Percentiles rank a stretch among this genome's conserved stretches.
These are phyloP conservation scores for Aspergillus novoparasiticus DNA, from an alignment of 2,329 filamentous ascomycete species.

Conservation along the genomic window DNA sequence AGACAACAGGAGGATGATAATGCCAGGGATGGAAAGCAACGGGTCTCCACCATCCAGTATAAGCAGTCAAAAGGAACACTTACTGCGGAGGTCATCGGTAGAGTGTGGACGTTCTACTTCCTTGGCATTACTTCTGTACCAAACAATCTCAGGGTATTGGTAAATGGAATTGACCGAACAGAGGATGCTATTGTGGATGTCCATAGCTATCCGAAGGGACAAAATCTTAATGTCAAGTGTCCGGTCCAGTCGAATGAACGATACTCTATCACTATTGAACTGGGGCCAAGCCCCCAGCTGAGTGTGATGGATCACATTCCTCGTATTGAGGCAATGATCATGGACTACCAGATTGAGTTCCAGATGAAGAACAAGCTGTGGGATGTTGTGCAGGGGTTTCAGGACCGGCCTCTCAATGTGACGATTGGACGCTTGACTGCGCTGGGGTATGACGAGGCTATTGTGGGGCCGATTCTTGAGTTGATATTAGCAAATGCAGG, in stretches of 20 bases:
- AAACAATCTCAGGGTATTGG: conserved; percentile 16
- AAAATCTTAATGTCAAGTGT: conserved; percentile 22
- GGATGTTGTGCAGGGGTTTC: conserved; percentile 21
- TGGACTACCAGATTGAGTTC: conserved; percentile 31
- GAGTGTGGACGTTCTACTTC: conserved; percentile 7
- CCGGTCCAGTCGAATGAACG: conserved; percentile 20
- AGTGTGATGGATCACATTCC: conserved; percentile 21
- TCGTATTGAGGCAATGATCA: conserved; percentile 23
- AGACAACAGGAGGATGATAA: neutral
- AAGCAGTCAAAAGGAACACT: conserved; percentile 16
- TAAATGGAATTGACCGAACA: conserved; percentile 23
- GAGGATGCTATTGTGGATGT: conserved; percentile 15
- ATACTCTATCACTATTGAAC: conserved; percentile 40
- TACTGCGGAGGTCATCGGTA: neutral
- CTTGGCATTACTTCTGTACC: neutral
- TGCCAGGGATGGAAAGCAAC: neutral
- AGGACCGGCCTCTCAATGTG: conserved; percentile 17
- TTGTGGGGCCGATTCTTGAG: conserved; percentile 30
- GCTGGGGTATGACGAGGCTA: conserved; percentile 27
- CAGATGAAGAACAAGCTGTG: conserved; percentile 30
- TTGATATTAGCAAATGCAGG: conserved; percentile 27
- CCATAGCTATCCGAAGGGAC: conserved; percentile 17
- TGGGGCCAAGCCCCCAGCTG: conserved; percentile 38
- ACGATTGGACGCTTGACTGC: conserved; percentile 26
- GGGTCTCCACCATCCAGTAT: conserved; percentile 23